phyloP scores from a whole-genome alignment of 805 yeast species.

The Ogataea sp. region DNA sequence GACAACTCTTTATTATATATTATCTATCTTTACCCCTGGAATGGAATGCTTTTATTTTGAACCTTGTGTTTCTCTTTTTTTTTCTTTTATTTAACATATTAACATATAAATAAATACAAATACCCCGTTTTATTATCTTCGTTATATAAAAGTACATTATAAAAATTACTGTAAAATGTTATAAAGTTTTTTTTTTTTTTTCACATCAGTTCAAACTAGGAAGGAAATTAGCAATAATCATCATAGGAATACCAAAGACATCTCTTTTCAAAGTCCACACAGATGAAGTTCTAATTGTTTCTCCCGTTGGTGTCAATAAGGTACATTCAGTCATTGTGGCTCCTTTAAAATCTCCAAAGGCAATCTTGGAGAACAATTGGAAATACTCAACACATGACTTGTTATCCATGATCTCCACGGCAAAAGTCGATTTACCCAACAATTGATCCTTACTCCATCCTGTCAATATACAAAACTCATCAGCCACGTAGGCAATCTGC shows the following conservation, averaged over 20 bases:
- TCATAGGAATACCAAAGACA: conserved; percentile 94
- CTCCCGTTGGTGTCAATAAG: conserved; percentile 49
- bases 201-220: conserved; percentile 59
- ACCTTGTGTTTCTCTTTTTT: not conserved
- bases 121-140: no score
- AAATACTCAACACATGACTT: conserved; percentile 81
- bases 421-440: conserved; percentile 59
- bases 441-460: conserved; percentile 81
- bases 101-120: not conserved
- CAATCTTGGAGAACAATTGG: conserved; percentile 72
- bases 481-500: conserved; percentile 91
- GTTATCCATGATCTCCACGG: conserved; percentile 83
- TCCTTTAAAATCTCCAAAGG: conserved; percentile 87
- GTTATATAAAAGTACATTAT: no score
- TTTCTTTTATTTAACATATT: not conserved
- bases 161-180: no score
- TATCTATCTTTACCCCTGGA: not conserved
- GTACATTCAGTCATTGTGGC: conserved; percentile 86
- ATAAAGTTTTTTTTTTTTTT: no score
- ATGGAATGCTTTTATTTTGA: no score
- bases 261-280: conserved; percentile 93
- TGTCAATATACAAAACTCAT: conserved; percentile 82
- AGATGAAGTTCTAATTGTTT: conserved; percentile 63
- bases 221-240: conserved; percentile 88
- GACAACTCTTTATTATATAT: not conserved